These are phyloP conservation scores for Rhizodiscina lignyota DNA, from an alignment of 495 filamentous ascomycete species.

Conservation along the genomic window DNA sequence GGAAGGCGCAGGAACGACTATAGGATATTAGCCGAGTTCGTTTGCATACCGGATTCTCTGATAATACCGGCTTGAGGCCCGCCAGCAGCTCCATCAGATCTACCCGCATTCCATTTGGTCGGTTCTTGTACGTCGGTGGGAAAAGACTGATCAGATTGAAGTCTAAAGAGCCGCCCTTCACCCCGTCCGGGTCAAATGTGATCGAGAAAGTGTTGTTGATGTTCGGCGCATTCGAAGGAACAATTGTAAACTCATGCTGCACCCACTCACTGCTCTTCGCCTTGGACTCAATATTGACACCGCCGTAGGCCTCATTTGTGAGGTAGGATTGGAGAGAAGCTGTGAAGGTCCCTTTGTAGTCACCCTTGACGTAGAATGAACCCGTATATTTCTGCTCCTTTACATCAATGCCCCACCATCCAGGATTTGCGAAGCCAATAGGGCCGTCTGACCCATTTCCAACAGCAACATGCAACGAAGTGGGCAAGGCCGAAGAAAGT, in stretches of 20 bases:
- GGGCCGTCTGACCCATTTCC: constrained; percentile 6
- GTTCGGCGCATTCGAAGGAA: constrained; percentile 19
- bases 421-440: constrained; percentile 16
- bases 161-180: too few relatives aligned
- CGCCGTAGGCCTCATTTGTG: constrained; percentile 29
- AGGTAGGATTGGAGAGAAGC: constrained; percentile 29
- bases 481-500: constrained; percentile 36
- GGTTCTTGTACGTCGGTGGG: too few relatives aligned
- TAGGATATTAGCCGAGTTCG: not conserved
- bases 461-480: constrained; percentile 39
- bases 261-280: constrained; percentile 26
- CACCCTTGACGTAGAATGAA: constrained; percentile 19
- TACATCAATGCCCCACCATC: constrained; percentile 13
- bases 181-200: constrained; percentile 21
- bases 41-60: constrained; percentile 5
- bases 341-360: constrained; percentile 16
- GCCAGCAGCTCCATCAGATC: constrained; percentile 20
- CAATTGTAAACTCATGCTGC: constrained; percentile 28
- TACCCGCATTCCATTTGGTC: constrained; percentile 15
- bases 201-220: constrained; percentile 21
- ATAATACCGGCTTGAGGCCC: constrained; percentile 13
- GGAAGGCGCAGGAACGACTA: constrained; percentile 10
- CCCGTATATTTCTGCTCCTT: constrained; percentile 17
- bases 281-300: constrained; percentile 20
- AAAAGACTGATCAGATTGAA: too few relatives aligned